A percentile compares a stretch with the other conserved stretches of the same genome.
These are phyloP conservation scores for Fusarium piperis DNA, from an alignment of 2,329 filamentous ascomycete species.

Conservation along the genomic window DNA sequence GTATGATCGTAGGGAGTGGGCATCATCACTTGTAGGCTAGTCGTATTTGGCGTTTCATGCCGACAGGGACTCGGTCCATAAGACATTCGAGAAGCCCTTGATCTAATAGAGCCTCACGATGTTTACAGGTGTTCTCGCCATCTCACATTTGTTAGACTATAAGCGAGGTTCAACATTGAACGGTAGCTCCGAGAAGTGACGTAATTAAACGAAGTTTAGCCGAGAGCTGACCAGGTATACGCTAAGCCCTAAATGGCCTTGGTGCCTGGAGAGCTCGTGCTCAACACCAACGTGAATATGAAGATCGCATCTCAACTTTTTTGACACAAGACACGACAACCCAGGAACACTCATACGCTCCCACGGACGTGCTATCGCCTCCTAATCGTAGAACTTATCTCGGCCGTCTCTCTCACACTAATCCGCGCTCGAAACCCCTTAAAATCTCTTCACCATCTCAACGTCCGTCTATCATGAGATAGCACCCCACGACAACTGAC, in stretches of 20 bases:
- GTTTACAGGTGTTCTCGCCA: neutral
- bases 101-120: neutral
- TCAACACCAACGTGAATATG: conserved; percentile 16
- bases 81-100: neutral
- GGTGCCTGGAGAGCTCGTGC: conserved; percentile 26
- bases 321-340: fast-evolving
- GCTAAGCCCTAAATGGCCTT: conserved; percentile 22
- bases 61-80: neutral
- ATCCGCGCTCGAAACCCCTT: neutral
- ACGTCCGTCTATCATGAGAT: conserved; percentile 37
- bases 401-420: no score
- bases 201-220: conserved; percentile 27
- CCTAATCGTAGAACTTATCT: neutral
- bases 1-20: neutral
- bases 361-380: fast-evolving
- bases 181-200: conserved; percentile 2
- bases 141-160: neutral
- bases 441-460: neutral
- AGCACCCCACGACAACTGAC: conserved; percentile 34
- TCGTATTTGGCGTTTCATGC: neutral
- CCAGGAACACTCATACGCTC: neutral
- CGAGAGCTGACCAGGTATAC: neutral
- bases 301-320: conserved; percentile 1
- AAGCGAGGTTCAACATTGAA: neutral
- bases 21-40: neutral